Conservation (phyloP, 495 filamentous ascomycete species). For the Thermothielavioides terrestris region DNA sequence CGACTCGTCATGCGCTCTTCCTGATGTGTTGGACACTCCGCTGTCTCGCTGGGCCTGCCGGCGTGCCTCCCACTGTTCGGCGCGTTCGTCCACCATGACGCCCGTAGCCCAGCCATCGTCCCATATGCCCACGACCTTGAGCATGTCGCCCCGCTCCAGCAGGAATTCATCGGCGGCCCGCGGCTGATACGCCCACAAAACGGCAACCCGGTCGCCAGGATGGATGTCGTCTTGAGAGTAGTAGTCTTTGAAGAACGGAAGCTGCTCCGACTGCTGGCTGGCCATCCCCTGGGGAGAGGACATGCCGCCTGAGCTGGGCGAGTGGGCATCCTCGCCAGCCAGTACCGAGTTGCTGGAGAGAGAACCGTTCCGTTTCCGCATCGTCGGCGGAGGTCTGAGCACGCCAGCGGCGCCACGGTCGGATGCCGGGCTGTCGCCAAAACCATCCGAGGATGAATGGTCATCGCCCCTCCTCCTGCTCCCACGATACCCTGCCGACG, state of each 20-base stretch:
- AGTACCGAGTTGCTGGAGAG: slow-evolving; percentile 80
- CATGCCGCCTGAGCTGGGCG: slow-evolving; percentile 66
- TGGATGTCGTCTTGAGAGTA: slow-evolving; percentile 96
- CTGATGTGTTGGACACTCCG: slow-evolving; percentile 81
- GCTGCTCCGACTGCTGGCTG: slow-evolving; percentile 88
- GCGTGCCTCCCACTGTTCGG: slow-evolving; percentile 78
- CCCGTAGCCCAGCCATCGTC: slow-evolving; percentile 99
- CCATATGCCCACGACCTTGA: slow-evolving; percentile 98
- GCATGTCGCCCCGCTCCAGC: slow-evolving; percentile 93
- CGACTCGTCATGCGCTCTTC: slow-evolving; percentile 47
- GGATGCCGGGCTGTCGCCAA: slow-evolving; percentile 70
- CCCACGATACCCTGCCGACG: slow-evolving; percentile 29
- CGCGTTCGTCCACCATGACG: slow-evolving; percentile 67
- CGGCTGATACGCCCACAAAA: slow-evolving; percentile 94
- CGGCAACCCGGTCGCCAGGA: slow-evolving; percentile 79
- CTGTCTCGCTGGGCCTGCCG: slow-evolving; percentile 79
- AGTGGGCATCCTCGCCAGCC: slow-evolving; percentile 58
- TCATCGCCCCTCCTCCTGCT: slow-evolving; percentile 51
- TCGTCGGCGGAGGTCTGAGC: slow-evolving; percentile 53
- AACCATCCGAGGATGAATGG: slow-evolving; percentile 73
- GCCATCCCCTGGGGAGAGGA: slow-evolving; percentile 76
- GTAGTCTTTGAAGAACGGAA: slow-evolving; percentile 96
- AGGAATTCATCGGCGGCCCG: slow-evolving; percentile 89
- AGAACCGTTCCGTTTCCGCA: slow-evolving; percentile 63
- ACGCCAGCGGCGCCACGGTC: slow-evolving; percentile 48